Base-by-base conservation (phyloP, 352 stramenopile species). In the Phytophthora pinifolia region DNA sequence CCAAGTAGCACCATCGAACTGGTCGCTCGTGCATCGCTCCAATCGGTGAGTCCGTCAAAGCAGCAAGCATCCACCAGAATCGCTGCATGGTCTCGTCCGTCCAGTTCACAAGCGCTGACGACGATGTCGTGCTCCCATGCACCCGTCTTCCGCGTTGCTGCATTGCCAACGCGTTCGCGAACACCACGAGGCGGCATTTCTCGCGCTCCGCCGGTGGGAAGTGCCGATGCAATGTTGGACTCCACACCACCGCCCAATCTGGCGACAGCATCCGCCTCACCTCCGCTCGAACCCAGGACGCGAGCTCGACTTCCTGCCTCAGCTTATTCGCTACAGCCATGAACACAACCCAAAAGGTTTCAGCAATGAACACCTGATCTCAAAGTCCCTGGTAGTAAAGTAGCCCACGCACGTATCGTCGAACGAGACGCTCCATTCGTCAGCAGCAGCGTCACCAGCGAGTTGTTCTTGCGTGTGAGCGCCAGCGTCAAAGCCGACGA, bases 181-280 rank as follows among this genome's bases (percentile, higher is more conserved):
- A 61, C 25, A 89, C 38, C 8, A 93, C 41, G 9, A 90, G 67
- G 3, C 70, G 70, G 35, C 72, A 84, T 38, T 90, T 88, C 30
- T 83, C 54, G 10, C 71, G 81, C 43, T 93, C 72, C 39, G 54
- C 47, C 0, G 30, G 29, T 20, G 81, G 70, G 56, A 89, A 90
- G 33, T 72, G 67, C 3, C 51, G 55, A 56, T 91, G 79, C 34
- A 70, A 50, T n/a, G 13, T 34, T 6, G 70, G 81, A 27, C 32
- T 79, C 83, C 81, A 94, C 32, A 82, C 39, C 20, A 86, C 61
- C 3, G 79, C 73, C 81, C 79, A 92, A 4, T 54, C 25, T 9
- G 77, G 56, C 33, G 68, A 68, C 32, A 93, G 70, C 53, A 86
- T 82, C 10, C 30, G 56, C 34, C 61, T 58, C 6, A 89, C 44